A percentile compares a stretch with the other conserved stretches of the same genome.
Evolutionary conservation across 371 early-diverging fungal species (phyloP).

Genomic region (Mucor piriformis): DNA sequence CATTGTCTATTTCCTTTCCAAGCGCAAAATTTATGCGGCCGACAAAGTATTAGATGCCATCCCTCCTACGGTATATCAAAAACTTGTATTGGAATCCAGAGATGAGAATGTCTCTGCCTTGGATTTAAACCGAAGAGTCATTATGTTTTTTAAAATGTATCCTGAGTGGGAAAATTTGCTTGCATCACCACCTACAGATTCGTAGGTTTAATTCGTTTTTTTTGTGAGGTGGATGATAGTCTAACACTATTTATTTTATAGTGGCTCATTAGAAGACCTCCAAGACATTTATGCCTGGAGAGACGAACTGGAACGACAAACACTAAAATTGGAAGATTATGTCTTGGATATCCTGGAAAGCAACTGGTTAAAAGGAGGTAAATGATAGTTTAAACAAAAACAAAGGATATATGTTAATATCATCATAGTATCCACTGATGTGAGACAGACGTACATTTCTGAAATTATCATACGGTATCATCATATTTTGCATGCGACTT

Average conservation of each 20-base stretch:
- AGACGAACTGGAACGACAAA: constrained; percentile 8
- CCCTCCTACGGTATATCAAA: background rate
- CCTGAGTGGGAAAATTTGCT: constrained; percentile 4
- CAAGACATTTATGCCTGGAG: constrained; percentile 1
- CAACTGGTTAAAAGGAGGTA: constrained; percentile 19
- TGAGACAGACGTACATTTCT: constrained; percentile 10
- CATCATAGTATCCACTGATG: background rate
- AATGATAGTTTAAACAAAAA: background rate
- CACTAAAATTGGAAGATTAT: background rate
- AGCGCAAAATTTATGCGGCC: constrained; percentile 8
- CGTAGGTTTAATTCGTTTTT: background rate
- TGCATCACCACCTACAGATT: background rate
- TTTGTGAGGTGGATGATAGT: background rate
- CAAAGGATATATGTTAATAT: background rate
- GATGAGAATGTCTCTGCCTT: background rate
- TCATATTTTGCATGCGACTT: background rate
- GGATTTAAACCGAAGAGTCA: constrained; percentile 5
- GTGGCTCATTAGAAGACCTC: constrained; percentile 9
- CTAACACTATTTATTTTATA: background rate
- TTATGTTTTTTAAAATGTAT: background rate
- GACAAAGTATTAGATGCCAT: constrained; percentile 2
- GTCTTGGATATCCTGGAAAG: constrained; percentile 10
- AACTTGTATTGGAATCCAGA: background rate
- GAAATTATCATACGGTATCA: constrained; percentile 23
- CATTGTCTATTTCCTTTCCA: constrained; percentile 6